A percentile compares a stretch with the other conserved stretches of the same genome.
Conservation (phyloP, 2,329 filamentous ascomycete genomes). For the Ilyonectria sp. region DNA sequence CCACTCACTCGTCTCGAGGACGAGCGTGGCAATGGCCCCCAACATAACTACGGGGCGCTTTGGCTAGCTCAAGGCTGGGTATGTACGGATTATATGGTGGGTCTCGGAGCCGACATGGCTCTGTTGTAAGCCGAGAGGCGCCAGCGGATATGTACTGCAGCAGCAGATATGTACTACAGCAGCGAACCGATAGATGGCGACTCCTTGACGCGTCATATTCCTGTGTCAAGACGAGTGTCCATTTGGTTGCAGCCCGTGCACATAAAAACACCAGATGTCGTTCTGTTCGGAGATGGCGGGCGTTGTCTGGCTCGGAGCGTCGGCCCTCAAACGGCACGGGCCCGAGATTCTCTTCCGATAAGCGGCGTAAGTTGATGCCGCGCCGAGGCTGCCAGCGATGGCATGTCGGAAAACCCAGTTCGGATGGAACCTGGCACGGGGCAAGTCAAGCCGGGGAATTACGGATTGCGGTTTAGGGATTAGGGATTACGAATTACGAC, state of each 20-base stretch:
- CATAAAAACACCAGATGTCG: neutral
- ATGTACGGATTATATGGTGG: conserved; percentile 32
- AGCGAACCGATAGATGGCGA: too few relatives aligned
- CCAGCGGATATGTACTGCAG: too few relatives aligned
- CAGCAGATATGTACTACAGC: too few relatives aligned
- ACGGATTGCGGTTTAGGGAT: too few relatives aligned
- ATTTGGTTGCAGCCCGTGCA: neutral
- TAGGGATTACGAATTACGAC: too few relatives aligned
- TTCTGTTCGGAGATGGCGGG: neutral
- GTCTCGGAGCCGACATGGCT: conserved; percentile 50
- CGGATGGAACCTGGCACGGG: conserved; percentile 22
- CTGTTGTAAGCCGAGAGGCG: conserved; percentile 32
- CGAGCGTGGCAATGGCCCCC: conserved; percentile 42
- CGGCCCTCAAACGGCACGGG: neutral
- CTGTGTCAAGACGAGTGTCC: neutral
- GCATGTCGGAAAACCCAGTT: conserved; percentile 8
- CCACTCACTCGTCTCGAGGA: conserved; percentile 39
- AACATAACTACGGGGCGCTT: conserved; percentile 47
- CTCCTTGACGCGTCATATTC: neutral
- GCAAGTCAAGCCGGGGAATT: neutral
- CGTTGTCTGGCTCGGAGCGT: neutral
- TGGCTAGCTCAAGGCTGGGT: conserved; percentile 50
- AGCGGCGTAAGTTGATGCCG: neutral
- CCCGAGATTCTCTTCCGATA: conserved; percentile 1
- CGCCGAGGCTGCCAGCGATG: too few relatives aligned